Evolutionary conservation across 208 protist genomes (phyloP), one percentile per base, ranked within the genome.

Genomic region (Wallacemonas sp.): DNA sequence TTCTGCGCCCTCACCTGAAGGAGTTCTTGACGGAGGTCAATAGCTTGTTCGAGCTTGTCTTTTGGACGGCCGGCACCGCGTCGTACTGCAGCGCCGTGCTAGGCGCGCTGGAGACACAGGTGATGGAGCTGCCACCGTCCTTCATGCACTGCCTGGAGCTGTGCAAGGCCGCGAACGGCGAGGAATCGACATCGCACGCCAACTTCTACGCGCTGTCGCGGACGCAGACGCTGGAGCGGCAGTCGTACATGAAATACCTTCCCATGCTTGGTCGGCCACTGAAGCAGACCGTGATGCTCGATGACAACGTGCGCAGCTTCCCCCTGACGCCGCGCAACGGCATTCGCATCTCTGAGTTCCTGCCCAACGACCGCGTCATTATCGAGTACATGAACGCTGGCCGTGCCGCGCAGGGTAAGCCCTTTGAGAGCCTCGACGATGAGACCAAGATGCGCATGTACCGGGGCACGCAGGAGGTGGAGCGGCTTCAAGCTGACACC

Each of bases 271-370:
- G 90, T n/a, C 74, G 90, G 0, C 77, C 82, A 21, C 61, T 90
- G 65, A 64, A 72, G 46, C 57, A 69, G 21, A 75, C 84, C 19
- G 73, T 96, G 29, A 91, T 96, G 78, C 26, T 96, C 6, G 90
- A 96, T 62, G 90, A 96, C 70, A 96, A 93, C 62, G 87, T 88
- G 36, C 80, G 90, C 33, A 96, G 90, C 66, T 96, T 96, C 58
- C 90, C 90, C 0, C 81, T 96, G 36, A 85, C 76, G 3, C 90
- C 90, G 30, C 87, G 90, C 36, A 81, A 92, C 65, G 87, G 78
- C 52, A 80, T 96, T 30, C 80, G 83, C 41, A 84, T 96, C 38
- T 12, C 66, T 6, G 57, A 75, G 30, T 96, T 96, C 49, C 68
- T 88, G 27, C 68, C 74, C 17, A 68, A 92, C 38, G 81, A 80